Evolutionary conservation across 257 asterid species (phyloP), one percentile per base, ranked within the genome.

Genomic region (Echites panduratus): DNA sequence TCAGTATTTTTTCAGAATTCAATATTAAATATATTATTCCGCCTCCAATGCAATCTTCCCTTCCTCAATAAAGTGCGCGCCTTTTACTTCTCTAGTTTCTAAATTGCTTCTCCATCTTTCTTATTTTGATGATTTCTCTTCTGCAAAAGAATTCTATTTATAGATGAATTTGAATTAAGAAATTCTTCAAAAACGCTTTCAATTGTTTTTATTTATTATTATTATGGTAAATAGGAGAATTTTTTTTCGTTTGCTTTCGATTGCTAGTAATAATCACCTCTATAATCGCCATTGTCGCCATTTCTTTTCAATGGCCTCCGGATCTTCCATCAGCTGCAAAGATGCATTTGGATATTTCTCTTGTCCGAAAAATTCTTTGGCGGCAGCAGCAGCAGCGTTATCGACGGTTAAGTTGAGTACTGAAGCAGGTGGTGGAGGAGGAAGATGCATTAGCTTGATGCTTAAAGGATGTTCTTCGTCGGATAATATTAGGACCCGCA

Each of bases 201-300:
- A 29, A 27, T 4, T 9, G 26, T 35, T 64, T 70, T 73, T 13
- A 11, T 7, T 44, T 44, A 44, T 44, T 84, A 85, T 77, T 84
- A 85, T 77, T 84, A 90, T 90, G 97, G 73, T 90, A 87, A 81
- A 13, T 74, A 81, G 78, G 81, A 83, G 87, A 67, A 70, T 62
- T 27, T 82, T 68, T 54, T 63, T 29, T 66, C 57, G 61, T 52
- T 12, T 73, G n/a, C 44, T 49, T n/a, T 70, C 70, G 35, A 22
- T 71, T 4, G 4, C 54, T 67, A 17, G 24, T 47, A 61, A 76
- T 74, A 54, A 67, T 43, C 49, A 27, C 77, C 73, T 53, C 75
- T 78, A 27, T 65, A 73, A 4, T 56, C 62, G 63, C 73, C 61
- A 66, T 75, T 45, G 74, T 13, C 80, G 83, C 69, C 76, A 58